phyloP scores from a whole-genome alignment of 2,329 filamentous ascomycete species.

The Zymoseptoria pseudotritici region DNA sequence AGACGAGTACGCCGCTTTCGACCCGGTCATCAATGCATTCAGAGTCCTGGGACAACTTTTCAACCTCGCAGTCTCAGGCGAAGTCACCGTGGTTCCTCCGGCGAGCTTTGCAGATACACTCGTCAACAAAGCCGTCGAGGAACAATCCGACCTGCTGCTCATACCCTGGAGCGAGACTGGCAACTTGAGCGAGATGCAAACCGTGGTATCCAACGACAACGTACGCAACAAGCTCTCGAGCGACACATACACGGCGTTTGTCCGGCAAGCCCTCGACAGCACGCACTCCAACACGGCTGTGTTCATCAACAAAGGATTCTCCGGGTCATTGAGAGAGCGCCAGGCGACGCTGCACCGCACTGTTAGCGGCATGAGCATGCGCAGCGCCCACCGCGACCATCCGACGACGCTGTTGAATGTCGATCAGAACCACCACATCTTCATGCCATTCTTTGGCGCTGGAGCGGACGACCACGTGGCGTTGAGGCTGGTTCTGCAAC shows the following conservation, averaged over 20 bases:
- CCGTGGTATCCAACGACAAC: conserved; percentile 40
- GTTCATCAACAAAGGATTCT: conserved; percentile 68
- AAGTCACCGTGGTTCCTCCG: conserved; percentile 64
- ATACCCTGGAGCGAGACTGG: conserved; percentile 87
- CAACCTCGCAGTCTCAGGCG: conserved; percentile 73
- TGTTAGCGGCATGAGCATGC: conserved; percentile 52
- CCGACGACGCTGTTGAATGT: conserved; percentile 48
- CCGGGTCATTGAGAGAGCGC: conserved; percentile 35
- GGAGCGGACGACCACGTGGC: conserved; percentile 74
- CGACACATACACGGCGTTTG: conserved; percentile 63
- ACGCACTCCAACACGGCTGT: conserved; percentile 64
- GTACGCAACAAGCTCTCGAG: conserved; percentile 54
- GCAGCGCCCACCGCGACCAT: conserved; percentile 49
- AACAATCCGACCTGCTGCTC: conserved; percentile 61
- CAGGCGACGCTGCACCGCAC: conserved; percentile 40
- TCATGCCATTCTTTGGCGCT: conserved; percentile 73
- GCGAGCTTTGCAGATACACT: conserved; percentile 73
- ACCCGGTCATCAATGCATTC: conserved; percentile 88
- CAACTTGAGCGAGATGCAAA: conserved; percentile 59
- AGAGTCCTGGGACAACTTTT: conserved; percentile 78
- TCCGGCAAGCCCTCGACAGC: conserved; percentile 58
- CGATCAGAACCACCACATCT: conserved; percentile 72
- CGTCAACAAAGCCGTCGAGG: conserved; percentile 48
- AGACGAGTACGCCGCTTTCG: conserved; percentile 57
- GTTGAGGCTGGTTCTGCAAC: conserved; percentile 71